Evolutionary conservation across 768 basidiomycete genomes (phyloP), one percentile per base, ranked within the genome.

Genomic region (Boletus vinaceobasis): DNA sequence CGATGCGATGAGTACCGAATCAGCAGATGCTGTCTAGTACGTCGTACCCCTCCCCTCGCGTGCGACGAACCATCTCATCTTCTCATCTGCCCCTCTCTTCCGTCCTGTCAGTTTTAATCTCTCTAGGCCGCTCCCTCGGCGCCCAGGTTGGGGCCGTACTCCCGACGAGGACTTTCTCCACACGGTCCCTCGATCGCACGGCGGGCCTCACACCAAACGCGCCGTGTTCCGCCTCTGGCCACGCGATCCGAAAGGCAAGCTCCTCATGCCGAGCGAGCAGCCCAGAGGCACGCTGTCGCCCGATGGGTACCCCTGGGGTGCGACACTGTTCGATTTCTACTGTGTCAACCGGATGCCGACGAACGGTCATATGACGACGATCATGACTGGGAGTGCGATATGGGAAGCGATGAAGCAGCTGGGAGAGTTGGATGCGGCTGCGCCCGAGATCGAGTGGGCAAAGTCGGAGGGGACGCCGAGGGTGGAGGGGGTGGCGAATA

Each of bases 281-380:
- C 5, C 15, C 14, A 42, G 3, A 4, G 70, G 69, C 1, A 71
- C 48, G 39, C 7, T 54, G 5, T 61, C 63, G 2, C 62, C 59
- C 0, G 66, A 66, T 11, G 62, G 61, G 0, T 59, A 58, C 37
- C 43, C 55, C 8, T 71, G 70, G 70, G 69, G 58, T 4, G 67
- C 57, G 0, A 71, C 69, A 8, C 48, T 71, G 11, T 65, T 59
- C 33, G 70, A 72, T 35, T 48, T 71, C 35, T 71, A 40, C 35
- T 0, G 21, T 5, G 62, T 68, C 19, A 5, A 19, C 31, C 48
- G 46, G 26, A 0, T 63, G 1, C 67, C 65, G 0, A 0, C 13
- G 0, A 3, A 21, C 1, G 14, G 1, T 0, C 0, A 0, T 7
- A 3, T 17, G 4, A 15, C 56, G 0, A 39, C 61, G 15, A 35